A percentile compares a stretch with the other conserved stretches of the same genome.
phyloP scores from a whole-genome alignment of 805 yeast genomes.

The Wickerhamomyces queroliae region DNA sequence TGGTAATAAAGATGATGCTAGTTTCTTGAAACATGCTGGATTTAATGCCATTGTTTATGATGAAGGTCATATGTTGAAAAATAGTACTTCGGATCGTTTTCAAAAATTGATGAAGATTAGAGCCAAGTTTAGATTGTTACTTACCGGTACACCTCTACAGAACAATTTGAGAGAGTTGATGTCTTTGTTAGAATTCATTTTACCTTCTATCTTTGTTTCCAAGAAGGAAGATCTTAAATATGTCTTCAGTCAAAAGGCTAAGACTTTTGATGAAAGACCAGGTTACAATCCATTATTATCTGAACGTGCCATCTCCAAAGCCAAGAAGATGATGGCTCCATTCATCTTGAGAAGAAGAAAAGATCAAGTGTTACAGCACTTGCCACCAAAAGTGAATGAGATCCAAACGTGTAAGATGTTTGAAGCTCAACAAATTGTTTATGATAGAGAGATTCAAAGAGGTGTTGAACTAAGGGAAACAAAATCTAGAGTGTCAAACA shows the following conservation, averaged over 20 bases:
- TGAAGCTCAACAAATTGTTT: conserved; percentile 48
- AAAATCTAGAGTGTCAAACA: conserved; percentile 47
- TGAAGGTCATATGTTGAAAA: conserved; percentile 96
- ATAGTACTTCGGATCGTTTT: conserved; percentile 83
- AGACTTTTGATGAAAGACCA: conserved; percentile 47
- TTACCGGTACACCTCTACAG: conserved; percentile 97
- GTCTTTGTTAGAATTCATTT: conserved; percentile 83
- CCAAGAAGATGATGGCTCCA: conserved; percentile 98
- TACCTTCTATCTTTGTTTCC: conserved; percentile 76
- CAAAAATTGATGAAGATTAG: conserved; percentile 75
- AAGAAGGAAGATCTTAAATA: conserved; percentile 77
- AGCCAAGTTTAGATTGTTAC: conserved; percentile 77
- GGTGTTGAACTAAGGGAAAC: conserved; percentile 27
- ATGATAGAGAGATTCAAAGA: conserved; percentile 47
- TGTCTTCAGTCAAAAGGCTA: conserved; percentile 83
- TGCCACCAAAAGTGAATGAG: conserved; percentile 70
- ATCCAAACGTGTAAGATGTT: conserved; percentile 63
- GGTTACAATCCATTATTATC: conserved; percentile 76
- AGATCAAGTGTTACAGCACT: conserved; percentile 83
- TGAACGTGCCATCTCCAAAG: conserved; percentile 86
- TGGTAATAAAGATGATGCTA: conserved; percentile 76
- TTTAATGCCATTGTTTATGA: conserved; percentile 92
- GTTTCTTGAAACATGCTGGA: conserved; percentile 64
- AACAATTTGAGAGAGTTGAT: conserved; percentile 88
- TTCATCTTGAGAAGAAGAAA: conserved; percentile 90